A percentile compares a stretch with the other conserved stretches of the same genome.
Evolutionary conservation across 306 rosid genomes (phyloP).

Genomic region (Ziziphus jujuba): DNA sequence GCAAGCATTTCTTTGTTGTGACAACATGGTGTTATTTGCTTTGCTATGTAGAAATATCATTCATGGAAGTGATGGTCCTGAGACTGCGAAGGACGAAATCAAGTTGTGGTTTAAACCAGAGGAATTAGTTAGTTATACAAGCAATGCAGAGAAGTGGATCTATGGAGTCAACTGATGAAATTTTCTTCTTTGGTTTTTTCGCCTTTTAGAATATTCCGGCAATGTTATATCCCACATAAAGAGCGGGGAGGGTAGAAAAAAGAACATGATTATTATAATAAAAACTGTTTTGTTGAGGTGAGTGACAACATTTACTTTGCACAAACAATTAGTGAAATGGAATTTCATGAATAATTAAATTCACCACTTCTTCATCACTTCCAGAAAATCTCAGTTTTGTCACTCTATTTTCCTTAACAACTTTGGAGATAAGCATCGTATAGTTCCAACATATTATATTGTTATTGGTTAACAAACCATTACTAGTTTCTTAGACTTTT

Average conservation of each 20-base stretch:
- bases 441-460: background rate
- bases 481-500: too few relatives aligned
- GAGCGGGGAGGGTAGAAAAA: conserved; percentile 21
- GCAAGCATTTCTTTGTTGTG: conserved; percentile 20
- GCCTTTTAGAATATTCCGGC: conserved; percentile 20
- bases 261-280: conserved; percentile 27
- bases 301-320: conserved; percentile 14
- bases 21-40: conserved; percentile 5
- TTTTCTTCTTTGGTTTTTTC: background rate
- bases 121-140: conserved; percentile 78
- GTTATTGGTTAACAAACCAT: too few relatives aligned
- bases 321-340: background rate
- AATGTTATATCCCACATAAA: conserved; percentile 13
- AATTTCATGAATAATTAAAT: conserved; percentile 19
- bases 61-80: conserved; percentile 96
- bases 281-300: conserved; percentile 19
- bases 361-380: conserved; percentile 7
- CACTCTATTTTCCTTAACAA: background rate
- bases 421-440: background rate
- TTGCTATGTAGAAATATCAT: conserved; percentile 70
- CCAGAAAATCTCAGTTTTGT: background rate
- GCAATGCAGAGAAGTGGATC: conserved; percentile 90
- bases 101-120: conserved; percentile 86
- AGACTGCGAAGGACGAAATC: conserved; percentile 90
- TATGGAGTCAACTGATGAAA: conserved; percentile 61